These are phyloP conservation scores for Phytopythium oedochilum DNA, from an alignment of 352 stramenopile species.

Conservation along the genomic window DNA sequence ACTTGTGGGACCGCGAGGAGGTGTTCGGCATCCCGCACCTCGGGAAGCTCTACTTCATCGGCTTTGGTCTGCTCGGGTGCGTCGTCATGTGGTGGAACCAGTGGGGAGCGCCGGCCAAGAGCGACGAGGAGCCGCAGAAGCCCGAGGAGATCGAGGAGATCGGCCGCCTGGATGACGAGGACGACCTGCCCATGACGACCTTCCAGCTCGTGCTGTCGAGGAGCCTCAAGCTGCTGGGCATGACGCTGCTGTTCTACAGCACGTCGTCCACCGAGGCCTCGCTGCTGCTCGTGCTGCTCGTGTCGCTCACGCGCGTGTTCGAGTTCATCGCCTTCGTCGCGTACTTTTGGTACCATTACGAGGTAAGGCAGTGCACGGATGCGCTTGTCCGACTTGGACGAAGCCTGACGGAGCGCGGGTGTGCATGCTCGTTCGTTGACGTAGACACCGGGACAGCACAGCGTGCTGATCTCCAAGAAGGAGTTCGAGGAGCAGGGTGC, in stretches of 20 bases:
- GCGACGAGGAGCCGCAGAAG: conserved; percentile 37
- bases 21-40: conserved; percentile 75
- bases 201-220: conserved; percentile 61
- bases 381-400: not conserved
- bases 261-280: conserved; percentile 78
- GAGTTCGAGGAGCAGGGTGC: conserved; percentile 65
- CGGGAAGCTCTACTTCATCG: conserved; percentile 84
- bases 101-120: conserved; percentile 58
- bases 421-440: no score
- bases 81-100: conserved; percentile 85
- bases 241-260: conserved; percentile 76
- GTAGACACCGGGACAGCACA: conserved; percentile 50
- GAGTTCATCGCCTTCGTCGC: conserved; percentile 59
- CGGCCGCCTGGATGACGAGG: conserved; percentile 53
- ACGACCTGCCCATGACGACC: conserved; percentile 50
- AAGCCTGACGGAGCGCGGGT: no score
- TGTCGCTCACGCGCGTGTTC: conserved; percentile 66
- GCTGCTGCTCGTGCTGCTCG: conserved; percentile 60
- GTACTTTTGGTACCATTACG: conserved; percentile 86
- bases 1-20: conserved; percentile 67
- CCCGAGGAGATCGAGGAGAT: conserved; percentile 66
- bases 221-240: conserved; percentile 46
- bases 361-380: conserved; percentile 23
- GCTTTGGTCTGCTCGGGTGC: conserved; percentile 69
- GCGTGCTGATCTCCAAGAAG: conserved; percentile 63